Conservation (phyloP, 768 basidiomycete genomes). For the Roridomyces roridus region DNA sequence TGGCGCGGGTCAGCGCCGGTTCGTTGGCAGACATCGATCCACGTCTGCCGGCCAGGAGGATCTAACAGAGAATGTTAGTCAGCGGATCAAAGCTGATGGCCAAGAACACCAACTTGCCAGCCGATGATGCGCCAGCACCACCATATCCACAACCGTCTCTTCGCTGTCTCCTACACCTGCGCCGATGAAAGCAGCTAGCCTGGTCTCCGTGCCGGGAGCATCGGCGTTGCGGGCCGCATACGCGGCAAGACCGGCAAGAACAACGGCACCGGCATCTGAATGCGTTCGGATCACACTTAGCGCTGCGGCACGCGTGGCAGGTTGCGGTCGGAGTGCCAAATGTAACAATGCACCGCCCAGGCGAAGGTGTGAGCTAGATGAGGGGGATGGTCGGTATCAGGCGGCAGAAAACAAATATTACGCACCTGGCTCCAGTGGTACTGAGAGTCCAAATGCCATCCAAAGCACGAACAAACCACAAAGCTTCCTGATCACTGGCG, state of each 20-base stretch:
- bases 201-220: constrained; percentile 10
- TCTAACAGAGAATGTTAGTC: constrained; percentile 33
- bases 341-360: constrained; percentile 20
- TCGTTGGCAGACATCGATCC: constrained; percentile 85
- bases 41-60: constrained; percentile 54
- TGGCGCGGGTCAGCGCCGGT: constrained; percentile 70
- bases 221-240: constrained; percentile 15
- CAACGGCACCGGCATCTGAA: constrained; percentile 10
- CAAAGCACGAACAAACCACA: constrained; percentile 24
- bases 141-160: constrained; percentile 13
- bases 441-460: constrained; percentile 15
- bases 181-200: constrained; percentile 19
- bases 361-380: constrained; percentile 10
- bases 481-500: constrained; percentile 13
- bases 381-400: not conserved
- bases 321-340: constrained; percentile 22
- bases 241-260: constrained; percentile 13
- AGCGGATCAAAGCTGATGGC: too few relatives aligned
- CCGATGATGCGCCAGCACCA: constrained; percentile 22
- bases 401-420: not conserved
- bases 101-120: constrained; percentile 48
- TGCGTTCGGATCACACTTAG: constrained; percentile 19
- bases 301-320: constrained; percentile 15
- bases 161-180: constrained; percentile 20
- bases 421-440: constrained; percentile 1